These are phyloP conservation scores for Aciculoconidium aculeatum DNA, from an alignment of 805 yeast genomes.

Conservation along the genomic window DNA sequence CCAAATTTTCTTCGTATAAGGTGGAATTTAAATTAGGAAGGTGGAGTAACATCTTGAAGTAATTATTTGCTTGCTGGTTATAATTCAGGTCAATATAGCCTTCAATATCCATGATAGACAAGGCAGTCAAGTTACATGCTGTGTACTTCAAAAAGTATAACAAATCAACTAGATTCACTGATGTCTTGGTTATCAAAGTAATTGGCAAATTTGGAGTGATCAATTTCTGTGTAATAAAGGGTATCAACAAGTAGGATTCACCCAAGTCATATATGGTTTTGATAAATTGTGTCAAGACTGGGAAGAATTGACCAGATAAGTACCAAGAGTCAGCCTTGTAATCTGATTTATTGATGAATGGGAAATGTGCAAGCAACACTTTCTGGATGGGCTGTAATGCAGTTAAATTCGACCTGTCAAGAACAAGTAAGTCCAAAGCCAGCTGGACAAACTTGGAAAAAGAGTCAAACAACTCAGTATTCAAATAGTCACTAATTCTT, in stretches of 20 bases:
- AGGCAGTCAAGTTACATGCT: slow-evolving; percentile 21
- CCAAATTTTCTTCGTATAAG: slow-evolving; percentile 7
- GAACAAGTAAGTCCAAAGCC: slow-evolving; percentile 10
- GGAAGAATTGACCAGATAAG: slow-evolving; percentile 8
- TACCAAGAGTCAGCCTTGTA: slow-evolving; percentile 4
- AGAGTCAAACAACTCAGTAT: slow-evolving; percentile 2
- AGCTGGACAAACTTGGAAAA: slow-evolving; percentile 5
- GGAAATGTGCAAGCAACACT: slow-evolving; percentile 4
- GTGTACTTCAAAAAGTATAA: slow-evolving; percentile 21
- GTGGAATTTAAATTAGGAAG: slow-evolving; percentile 17
- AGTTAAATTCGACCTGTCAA: slow-evolving; percentile 4
- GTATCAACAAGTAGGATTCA: slow-evolving; percentile 11
- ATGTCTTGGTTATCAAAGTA: slow-evolving; percentile 9
- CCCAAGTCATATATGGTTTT: slow-evolving; percentile 15
- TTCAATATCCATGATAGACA: slow-evolving; percentile 11
- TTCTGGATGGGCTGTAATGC: slow-evolving; percentile 4
- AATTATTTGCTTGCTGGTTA: slow-evolving; percentile 16
- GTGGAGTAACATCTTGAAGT: slow-evolving; percentile 18
- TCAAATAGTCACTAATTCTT: slow-evolving; percentile 3
- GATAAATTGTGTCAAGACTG: slow-evolving; percentile 13
- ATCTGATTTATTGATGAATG: slow-evolving; percentile 8
- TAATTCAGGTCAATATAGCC: slow-evolving; percentile 1
- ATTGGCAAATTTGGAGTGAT: slow-evolving; percentile 20
- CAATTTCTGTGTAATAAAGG: slow-evolving; percentile 9
- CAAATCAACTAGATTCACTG: slow-evolving; percentile 14